Evolutionary conservation across 129 eudicot species (phyloP).

Genomic region (Oenanthe sinensis): DNA sequence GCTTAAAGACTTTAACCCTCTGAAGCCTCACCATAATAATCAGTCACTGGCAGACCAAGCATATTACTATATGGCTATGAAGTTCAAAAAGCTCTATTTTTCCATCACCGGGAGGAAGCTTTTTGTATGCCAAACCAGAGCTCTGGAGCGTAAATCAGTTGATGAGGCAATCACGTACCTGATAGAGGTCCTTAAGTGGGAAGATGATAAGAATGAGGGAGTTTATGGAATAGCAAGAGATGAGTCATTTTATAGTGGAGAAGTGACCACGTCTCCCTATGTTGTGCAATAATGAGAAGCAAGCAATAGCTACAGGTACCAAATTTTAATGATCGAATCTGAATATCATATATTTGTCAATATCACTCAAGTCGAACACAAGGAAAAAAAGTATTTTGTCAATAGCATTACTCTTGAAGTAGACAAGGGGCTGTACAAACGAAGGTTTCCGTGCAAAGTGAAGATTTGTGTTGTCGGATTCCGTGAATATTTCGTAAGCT

Average conservation of each 20-base stretch:
- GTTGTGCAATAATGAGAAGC: neutral
- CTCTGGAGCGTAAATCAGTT: conserved; percentile 25
- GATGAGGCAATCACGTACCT: conserved; percentile 31
- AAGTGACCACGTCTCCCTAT: conserved; percentile 16
- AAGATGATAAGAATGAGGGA: conserved; percentile 24
- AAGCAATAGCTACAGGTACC: conserved; percentile 1
- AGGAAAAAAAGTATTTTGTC: neutral
- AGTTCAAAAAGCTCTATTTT: conserved; percentile 33
- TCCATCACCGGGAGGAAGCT: conserved; percentile 43
- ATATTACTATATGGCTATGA: conserved; percentile 34
- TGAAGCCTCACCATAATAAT: conserved; percentile 20
- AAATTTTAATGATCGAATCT: neutral
- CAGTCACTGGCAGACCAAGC: conserved; percentile 33
- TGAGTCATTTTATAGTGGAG: conserved; percentile 22
- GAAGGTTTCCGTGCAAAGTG: conserved; percentile 2
- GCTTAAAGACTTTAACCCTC: conserved; percentile 33
- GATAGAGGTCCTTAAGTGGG: conserved; percentile 29
- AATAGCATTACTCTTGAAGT: neutral
- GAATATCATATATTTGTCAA: neutral
- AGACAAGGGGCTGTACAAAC: neutral
- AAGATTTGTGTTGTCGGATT: neutral
- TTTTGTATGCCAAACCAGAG: conserved; percentile 26
- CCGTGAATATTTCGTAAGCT: neutral
- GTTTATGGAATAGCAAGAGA: conserved; percentile 13
- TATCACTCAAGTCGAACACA: neutral